Evolutionary conservation across 306 rosid genomes (phyloP).

Genomic region (Citrullus colocynthis): DNA sequence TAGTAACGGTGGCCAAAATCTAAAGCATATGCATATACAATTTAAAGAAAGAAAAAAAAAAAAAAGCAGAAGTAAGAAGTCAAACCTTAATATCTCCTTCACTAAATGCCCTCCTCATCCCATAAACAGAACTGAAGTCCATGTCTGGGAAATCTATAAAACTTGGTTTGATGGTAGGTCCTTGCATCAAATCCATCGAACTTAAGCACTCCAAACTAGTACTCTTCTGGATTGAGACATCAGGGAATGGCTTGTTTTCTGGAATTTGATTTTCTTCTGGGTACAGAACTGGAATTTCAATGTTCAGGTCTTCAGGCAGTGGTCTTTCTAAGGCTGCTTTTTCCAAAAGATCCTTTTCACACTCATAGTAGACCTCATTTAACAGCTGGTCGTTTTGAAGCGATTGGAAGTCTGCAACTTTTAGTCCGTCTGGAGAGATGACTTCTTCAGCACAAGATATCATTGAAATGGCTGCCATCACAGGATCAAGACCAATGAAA

Average conservation of each 20-base stretch:
- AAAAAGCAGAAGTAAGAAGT: background rate
- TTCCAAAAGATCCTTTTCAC: conserved; percentile 62
- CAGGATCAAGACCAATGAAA: conserved; percentile 40
- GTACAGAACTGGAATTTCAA: conserved; percentile 38
- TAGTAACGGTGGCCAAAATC: background rate
- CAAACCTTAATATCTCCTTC: conserved; percentile 97
- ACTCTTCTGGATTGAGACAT: conserved; percentile 45
- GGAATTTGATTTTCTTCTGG: conserved; percentile 37
- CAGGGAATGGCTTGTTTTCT: conserved; percentile 43
- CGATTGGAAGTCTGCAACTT: conserved; percentile 60
- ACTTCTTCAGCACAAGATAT: conserved; percentile 72
- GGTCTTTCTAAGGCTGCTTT: conserved; percentile 48
- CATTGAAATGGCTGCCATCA: conserved; percentile 63
- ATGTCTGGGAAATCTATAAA: conserved; percentile 55
- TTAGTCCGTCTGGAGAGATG: conserved; percentile 44
- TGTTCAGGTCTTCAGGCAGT: conserved; percentile 48
- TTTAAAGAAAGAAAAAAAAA: background rate
- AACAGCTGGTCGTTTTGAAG: conserved; percentile 75
- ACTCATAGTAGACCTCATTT: conserved; percentile 67
- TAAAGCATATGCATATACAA: background rate
- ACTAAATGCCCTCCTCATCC: conserved; percentile 79
- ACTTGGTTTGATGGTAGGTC: conserved; percentile 41
- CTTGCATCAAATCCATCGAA: conserved; percentile 75
- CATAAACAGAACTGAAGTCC: conserved; percentile 54
- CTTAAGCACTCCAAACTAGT: conserved; percentile 54